These are phyloP conservation scores for Flaveria brownii DNA, from an alignment of 129 eudicot species.

Conservation along the genomic window DNA sequence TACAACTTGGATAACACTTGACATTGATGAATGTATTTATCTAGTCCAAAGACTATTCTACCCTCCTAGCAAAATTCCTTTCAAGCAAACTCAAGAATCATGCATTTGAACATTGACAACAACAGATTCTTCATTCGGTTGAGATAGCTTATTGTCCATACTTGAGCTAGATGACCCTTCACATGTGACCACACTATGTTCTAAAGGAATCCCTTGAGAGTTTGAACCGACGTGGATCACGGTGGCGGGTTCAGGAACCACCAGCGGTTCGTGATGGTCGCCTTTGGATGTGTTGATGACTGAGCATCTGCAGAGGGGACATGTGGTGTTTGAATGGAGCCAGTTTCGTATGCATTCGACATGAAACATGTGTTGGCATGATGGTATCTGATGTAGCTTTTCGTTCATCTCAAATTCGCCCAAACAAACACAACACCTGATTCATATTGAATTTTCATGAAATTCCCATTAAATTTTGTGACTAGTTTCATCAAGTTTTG, in stretches of 20 bases:
- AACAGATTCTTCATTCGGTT: constrained; percentile 31
- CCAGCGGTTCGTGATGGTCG: constrained; percentile 16
- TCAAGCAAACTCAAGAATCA: constrained; percentile 24
- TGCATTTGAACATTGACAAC: constrained; percentile 31
- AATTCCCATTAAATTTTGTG: constrained; percentile 18
- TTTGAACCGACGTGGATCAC: constrained; percentile 4
- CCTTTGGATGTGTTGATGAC: constrained; percentile 30
- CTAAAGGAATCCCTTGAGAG: constrained; percentile 31
- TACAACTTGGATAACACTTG: constrained; percentile 35
- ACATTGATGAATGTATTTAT: constrained; percentile 11
- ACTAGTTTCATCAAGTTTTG: neutral
- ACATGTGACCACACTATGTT: constrained; percentile 31
- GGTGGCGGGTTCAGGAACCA: constrained; percentile 22
- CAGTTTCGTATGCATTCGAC: constrained; percentile 60
- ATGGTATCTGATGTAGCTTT: constrained; percentile 55
- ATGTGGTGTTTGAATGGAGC: constrained; percentile 60
- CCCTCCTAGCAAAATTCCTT: constrained; percentile 29
- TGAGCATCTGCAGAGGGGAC: constrained; percentile 73
- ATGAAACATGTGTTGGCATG: constrained; percentile 70
- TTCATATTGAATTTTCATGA: constrained; percentile 5
- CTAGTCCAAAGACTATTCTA: constrained; percentile 26
- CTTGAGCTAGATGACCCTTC: constrained; percentile 43
- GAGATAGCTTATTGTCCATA: constrained; percentile 30
- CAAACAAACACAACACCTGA: constrained; percentile 75
- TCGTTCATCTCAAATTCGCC: constrained; percentile 69